phyloP scores from a whole-genome alignment of 306 rosid species.

The Quercus mongolica region DNA sequence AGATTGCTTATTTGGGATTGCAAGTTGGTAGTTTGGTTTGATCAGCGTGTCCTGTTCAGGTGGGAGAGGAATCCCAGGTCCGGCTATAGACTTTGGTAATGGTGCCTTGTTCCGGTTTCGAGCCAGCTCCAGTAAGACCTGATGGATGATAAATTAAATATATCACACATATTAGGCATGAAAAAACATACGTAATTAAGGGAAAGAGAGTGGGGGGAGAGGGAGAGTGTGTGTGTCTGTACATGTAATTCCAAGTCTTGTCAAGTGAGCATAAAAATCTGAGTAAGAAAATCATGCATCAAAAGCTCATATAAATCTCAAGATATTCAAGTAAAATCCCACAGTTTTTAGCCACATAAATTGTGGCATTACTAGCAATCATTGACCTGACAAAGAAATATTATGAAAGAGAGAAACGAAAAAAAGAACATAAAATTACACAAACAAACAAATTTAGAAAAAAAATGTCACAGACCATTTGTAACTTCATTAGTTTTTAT shows the following conservation, averaged over 20 bases:
- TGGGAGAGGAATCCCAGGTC: slow-evolving; percentile 74
- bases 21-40: slow-evolving; percentile 78
- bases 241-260: not conserved
- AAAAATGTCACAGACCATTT: not conserved
- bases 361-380: not conserved
- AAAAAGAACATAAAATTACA: not conserved
- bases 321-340: not conserved
- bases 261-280: not conserved
- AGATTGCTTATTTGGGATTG: slow-evolving; percentile 64
- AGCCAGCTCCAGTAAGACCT: slow-evolving; percentile 83
- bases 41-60: slow-evolving; percentile 76
- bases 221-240: not conserved
- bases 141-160: slow-evolving; percentile 16
- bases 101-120: slow-evolving; percentile 78
- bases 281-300: not conserved
- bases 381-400: not conserved
- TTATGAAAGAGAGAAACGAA: not conserved
- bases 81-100: slow-evolving; percentile 57
- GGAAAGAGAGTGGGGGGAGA: not conserved
- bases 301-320: not conserved
- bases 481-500: not conserved
- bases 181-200: not conserved
- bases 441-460: not conserved
- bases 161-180: not conserved
- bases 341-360: not conserved